Conservation (phyloP, 2,329 filamentous ascomycete species). For the Talaromyces islandicus region DNA sequence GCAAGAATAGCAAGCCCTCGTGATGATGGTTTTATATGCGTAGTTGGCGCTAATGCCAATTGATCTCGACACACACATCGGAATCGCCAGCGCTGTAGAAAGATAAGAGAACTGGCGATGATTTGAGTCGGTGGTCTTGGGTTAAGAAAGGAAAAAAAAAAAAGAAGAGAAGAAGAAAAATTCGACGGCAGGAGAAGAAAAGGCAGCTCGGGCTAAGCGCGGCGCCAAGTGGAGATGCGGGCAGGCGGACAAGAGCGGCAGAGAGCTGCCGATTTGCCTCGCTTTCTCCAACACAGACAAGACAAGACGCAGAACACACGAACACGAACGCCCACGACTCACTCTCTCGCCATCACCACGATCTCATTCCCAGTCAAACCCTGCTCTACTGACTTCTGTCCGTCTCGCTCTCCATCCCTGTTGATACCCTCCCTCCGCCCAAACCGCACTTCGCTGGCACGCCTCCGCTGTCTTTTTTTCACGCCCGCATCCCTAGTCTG, state of each 20-base stretch:
- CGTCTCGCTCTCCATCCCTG: background rate
- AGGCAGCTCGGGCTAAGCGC: constrained; percentile 18
- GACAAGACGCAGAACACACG: background rate
- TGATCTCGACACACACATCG: constrained; percentile 67
- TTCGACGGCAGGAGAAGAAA: constrained; percentile 20
- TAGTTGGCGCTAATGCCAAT: constrained; percentile 35
- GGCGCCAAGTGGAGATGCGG: background rate
- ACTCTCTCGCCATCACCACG: background rate
- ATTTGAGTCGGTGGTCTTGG: constrained; percentile 70
- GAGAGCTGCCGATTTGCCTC: constrained; percentile 10
- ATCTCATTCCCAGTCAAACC: background rate
- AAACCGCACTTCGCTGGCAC: background rate
- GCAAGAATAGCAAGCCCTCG: constrained; percentile 43
- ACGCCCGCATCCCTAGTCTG: background rate
- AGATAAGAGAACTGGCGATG: constrained; percentile 51
- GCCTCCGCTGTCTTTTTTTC: background rate
- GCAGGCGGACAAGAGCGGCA: constrained; percentile 8
- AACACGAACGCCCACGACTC: background rate
- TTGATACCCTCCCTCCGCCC: background rate
- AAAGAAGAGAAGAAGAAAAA: constrained; percentile 13
- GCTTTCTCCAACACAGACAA: background rate
- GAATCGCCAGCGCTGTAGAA: constrained; percentile 62
- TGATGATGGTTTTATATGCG: constrained; percentile 79
- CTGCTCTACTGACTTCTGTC: background rate
- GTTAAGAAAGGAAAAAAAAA: constrained; percentile 38